Conservation (phyloP, 805 yeast genomes). For the Saccharomyces paradoxus region DNA sequence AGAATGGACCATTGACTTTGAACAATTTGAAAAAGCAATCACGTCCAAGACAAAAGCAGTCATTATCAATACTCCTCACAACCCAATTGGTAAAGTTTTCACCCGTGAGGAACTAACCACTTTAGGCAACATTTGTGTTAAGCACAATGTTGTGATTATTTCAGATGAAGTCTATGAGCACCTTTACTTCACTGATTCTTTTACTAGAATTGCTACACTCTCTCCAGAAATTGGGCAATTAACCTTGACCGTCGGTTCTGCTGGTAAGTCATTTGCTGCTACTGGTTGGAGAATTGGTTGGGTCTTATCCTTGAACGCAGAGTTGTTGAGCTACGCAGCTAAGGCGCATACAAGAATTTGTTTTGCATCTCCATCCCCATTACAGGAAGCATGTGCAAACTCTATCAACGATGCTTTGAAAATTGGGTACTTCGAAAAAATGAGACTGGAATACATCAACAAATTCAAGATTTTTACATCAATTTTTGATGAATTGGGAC, state of each 20-base stretch:
- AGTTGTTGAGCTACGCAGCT: conserved; percentile 68
- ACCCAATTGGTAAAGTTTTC: conserved; percentile 90
- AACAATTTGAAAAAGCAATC: conserved; percentile 64
- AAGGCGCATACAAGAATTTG: conserved; percentile 93
- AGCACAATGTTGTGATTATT: conserved; percentile 71
- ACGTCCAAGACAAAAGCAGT: conserved; percentile 73
- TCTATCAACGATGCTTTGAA: conserved; percentile 58
- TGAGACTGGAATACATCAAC: conserved; percentile 56
- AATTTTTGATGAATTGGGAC: conserved; percentile 76
- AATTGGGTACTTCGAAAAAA: conserved; percentile 59
- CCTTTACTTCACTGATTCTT: conserved; percentile 57
- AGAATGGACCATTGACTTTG: conserved; percentile 83
- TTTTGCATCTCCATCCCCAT: conserved; percentile 82
- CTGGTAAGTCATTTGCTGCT: conserved; percentile 97
- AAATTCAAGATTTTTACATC: conserved; percentile 68
- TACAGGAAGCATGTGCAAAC: conserved; percentile 84
- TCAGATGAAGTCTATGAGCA: conserved; percentile 96
- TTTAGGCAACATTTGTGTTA: conserved; percentile 77
- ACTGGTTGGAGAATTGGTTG: conserved; percentile 99
- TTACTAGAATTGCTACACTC: conserved; percentile 78
- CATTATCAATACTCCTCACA: conserved; percentile 89
- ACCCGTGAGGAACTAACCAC: conserved; percentile 61
- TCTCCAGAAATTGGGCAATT: conserved; percentile 69
- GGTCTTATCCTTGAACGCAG: conserved; percentile 75
- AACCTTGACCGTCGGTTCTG: conserved; percentile 89